Percentiles rank a stretch among this genome's conserved stretches.
These are phyloP conservation scores for Hypoxylon trugodes DNA, from an alignment of 495 filamentous ascomycete species.

Conservation along the genomic window DNA sequence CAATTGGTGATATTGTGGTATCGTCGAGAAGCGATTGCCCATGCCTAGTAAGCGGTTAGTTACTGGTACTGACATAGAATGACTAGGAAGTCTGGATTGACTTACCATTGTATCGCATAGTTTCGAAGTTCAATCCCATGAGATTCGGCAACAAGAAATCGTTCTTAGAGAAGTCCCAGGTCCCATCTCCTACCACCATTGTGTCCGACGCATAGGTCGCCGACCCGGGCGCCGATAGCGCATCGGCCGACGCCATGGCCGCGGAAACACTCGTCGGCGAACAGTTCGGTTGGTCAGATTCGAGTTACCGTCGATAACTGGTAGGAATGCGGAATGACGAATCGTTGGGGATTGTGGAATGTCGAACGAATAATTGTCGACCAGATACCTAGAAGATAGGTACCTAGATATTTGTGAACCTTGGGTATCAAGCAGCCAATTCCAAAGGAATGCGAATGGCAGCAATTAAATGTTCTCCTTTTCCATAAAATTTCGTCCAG, in stretches of 20 bases:
- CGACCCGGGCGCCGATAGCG: constrained; percentile 78
- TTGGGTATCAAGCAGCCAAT: constrained; percentile 17
- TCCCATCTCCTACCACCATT: constrained; percentile 88
- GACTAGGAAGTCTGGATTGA: constrained; percentile 1
- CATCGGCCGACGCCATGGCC: constrained; percentile 61
- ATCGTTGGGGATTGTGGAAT: constrained; percentile 15
- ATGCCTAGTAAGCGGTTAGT: constrained; percentile 68
- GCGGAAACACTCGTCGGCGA: constrained; percentile 34
- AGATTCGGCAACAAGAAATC: constrained; percentile 89
- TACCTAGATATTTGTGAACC: neutral
- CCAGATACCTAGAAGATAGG: constrained; percentile 2
- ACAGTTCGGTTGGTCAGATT: constrained; percentile 1
- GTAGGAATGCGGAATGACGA: constrained; percentile 32
- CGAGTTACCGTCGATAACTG: neutral
- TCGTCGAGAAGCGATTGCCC: constrained; percentile 84
- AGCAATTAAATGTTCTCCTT: constrained; percentile 17
- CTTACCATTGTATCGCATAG: constrained; percentile 95
- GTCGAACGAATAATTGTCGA: constrained; percentile 5
- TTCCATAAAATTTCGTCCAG: neutral
- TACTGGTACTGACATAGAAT: neutral
- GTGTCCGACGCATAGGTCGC: constrained; percentile 84
- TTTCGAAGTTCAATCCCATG: constrained; percentile 86
- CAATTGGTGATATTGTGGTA: constrained; percentile 78
- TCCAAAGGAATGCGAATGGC: constrained; percentile 16
- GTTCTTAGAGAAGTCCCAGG: constrained; percentile 85